Base-by-base conservation (phyloP, 2,329 filamentous ascomycete genomes). In the Botrytis pseudocinerea region DNA sequence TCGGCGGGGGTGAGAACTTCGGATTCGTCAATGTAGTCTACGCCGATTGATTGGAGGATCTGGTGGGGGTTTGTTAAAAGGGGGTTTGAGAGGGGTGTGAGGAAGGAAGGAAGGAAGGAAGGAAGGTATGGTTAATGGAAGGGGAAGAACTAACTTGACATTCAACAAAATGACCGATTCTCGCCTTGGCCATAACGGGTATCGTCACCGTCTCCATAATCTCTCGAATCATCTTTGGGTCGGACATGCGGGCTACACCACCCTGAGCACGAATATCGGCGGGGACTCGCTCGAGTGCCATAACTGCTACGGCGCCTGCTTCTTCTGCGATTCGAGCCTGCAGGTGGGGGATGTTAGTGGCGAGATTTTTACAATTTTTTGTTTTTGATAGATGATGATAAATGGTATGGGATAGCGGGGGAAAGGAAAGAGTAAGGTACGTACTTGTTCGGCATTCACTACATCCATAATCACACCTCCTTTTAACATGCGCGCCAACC, bases 381-480 rank as follows among this genome's bases (percentile, higher is more conserved):
- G 32, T 16, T 51, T 38, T 38, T 38, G 38, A 62, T 32, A 16
- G n/a, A 48, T 25, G n/a, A 46, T 12, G n/a, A 46, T 12, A 18
- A 8, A 35, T 16, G 2, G n/a, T 18, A 40, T 35, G 35, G 16
- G 59, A 28, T 35, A 7, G 35, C 68, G 65, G 14, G 20, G 51
- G n/a, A 62, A 40, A 44, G 44, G 61, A 66, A 65, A 54, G 32
- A 22, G 42, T 10, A 32, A 63, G 51, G 28, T 46, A 42, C 79
- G 73, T 82, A 90, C 90, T 85, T 93, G 95, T 81, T 93, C 92
- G 40, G 94, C 93, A 82, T 95, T 93, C 76, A 97, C 94, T 73
- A 98, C 96, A 84, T 99, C 96, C 96, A 99, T 99, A 84, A 99
- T 99, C 77, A 99, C 96, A 80, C 96, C 96, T 82, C 96, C 96